Base-by-base conservation (phyloP, 2,329 filamentous ascomycete species). In the Epicoccum sorghinum region DNA sequence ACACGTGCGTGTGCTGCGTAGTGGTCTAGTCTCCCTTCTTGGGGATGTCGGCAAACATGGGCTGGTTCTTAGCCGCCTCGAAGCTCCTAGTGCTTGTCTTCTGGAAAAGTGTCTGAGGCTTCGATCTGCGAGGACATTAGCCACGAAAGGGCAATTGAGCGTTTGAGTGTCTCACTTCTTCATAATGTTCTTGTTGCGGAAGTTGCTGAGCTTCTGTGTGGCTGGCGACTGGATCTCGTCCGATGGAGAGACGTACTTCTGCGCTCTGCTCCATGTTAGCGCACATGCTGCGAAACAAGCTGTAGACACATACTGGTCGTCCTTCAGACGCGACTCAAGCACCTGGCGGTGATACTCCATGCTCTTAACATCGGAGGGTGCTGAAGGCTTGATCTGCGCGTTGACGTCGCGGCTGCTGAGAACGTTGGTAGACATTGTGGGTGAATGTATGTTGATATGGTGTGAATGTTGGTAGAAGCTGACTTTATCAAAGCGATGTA, bases 191-290 rank as follows among this genome's bases (percentile, higher is more conserved):
- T 91, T 92, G 78, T 85, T 90, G 77, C 90, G 89, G 75, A 93
- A 86, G 36, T 89, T 88, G 60, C 83, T 89, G 67, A 95, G 84
- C 82, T 95, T 95, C 75, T 89, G 88, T 14, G 88, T 89, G 76
- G 90, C 92, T 32, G 91, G 91, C 66, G 89, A 92, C 87, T 92
- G 90, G 80, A 96, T 93, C 77, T 86, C 87, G 76, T 96, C 91
- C n/a, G 89, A 93, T 3, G 91, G 91, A 14, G 89, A 93, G 73
- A 93, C 81, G 77, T 93, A 93, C 62, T 83, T 79, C 65, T 81
- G 78, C 46, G 78, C 77, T 62, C 78, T 75, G 65, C 61, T 40
- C 7, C 9, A n/a, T 7, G 39, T 73, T 56, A 73, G 67, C n/a
- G 6, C 29, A 36, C 42, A 14, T 39, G 4, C 7, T 38, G 29